phyloP scores from a whole-genome alignment of 495 filamentous ascomycete species.

The Clohesyomyces aquaticus region DNA sequence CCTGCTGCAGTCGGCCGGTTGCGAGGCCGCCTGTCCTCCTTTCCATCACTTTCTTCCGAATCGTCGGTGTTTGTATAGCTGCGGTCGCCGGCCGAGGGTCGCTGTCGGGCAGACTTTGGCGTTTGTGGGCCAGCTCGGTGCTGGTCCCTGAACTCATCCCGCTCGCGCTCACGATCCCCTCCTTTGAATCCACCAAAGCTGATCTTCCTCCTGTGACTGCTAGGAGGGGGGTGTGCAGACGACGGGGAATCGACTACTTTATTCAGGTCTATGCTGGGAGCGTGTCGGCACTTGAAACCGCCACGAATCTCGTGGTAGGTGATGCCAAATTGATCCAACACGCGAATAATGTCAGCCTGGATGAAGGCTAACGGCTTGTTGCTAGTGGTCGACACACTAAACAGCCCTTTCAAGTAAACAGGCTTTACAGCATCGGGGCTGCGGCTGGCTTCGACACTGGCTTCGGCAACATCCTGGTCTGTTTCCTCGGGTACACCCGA shows the following conservation, averaged over 20 bases:
- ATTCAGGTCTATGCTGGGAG: conserved; percentile 85
- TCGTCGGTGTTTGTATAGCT: conserved; percentile 81
- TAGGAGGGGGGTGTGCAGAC: conserved; percentile 51
- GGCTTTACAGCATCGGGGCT: conserved; percentile 77
- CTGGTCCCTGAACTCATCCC: conserved; percentile 60
- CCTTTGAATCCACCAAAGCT: conserved; percentile 76
- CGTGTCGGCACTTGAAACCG: conserved; percentile 86
- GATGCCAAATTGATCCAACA: conserved; percentile 83
- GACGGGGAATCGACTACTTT: conserved; percentile 53
- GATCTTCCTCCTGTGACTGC: conserved; percentile 70
- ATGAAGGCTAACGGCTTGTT: conserved; percentile 85
- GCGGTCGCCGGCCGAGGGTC: conserved; percentile 54
- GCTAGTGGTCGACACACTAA: conserved; percentile 96
- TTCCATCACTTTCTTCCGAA: conserved; percentile 69
- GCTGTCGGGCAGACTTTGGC: conserved; percentile 40
- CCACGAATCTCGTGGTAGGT: conserved; percentile 90
- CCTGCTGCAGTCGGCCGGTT: conserved; percentile 57
- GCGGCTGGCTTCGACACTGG: conserved; percentile 44
- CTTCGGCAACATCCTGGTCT: conserved; percentile 61
- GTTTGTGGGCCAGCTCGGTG: conserved; percentile 55
- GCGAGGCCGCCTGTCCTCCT: conserved; percentile 45
- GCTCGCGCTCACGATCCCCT: conserved; percentile 65
- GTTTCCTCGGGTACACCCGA: conserved; percentile 82
- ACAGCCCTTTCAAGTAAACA: conserved; percentile 95
- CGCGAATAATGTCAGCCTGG: conserved; percentile 87